Percentiles rank a stretch among this genome's conserved stretches.
phyloP scores from a whole-genome alignment of 1,139 yeast species.

The Komagataea norvegica region DNA sequence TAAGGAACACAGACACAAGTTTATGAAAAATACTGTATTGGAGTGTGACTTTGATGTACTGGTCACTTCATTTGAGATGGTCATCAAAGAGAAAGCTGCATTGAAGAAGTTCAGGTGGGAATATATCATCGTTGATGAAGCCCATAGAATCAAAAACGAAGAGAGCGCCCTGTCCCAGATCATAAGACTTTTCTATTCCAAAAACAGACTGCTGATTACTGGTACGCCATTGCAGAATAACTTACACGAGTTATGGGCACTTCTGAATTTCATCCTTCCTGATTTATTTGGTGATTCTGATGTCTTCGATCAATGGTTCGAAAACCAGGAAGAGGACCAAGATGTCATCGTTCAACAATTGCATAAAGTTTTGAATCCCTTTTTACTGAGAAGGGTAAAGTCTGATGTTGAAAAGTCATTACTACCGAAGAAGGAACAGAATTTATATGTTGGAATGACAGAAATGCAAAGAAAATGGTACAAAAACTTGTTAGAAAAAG shows the following conservation, averaged over 20 bases:
- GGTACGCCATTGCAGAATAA: constrained; percentile 97
- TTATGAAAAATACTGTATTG: constrained; percentile 56
- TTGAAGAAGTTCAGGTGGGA: constrained; percentile 88
- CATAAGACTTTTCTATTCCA: constrained; percentile 78
- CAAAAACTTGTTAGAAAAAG: constrained; percentile 80
- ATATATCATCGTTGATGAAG: constrained; percentile 91
- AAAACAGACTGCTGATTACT: constrained; percentile 80
- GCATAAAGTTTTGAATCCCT: constrained; percentile 83
- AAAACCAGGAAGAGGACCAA: constrained; percentile 49
- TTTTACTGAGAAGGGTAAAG: constrained; percentile 82
- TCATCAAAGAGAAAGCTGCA: constrained; percentile 76
- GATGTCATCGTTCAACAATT: constrained; percentile 79
- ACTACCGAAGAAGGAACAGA: constrained; percentile 84
- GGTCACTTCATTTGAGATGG: constrained; percentile 90
- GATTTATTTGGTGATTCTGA: constrained; percentile 92
- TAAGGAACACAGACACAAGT: constrained; percentile 64
- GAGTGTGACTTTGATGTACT: constrained; percentile 82
- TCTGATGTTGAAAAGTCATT: constrained; percentile 89
- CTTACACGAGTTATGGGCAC: constrained; percentile 93
- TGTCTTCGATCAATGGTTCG: constrained; percentile 88
- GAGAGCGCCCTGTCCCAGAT: constrained; percentile 87
- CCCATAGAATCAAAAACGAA: constrained; percentile 94
- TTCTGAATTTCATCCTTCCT: constrained; percentile 82
- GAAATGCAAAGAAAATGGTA: constrained; percentile 94
- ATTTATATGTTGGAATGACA: constrained; percentile 89